phyloP scores from a whole-genome alignment of 257 asterid species.

The Solanum tarapatanum region DNA sequence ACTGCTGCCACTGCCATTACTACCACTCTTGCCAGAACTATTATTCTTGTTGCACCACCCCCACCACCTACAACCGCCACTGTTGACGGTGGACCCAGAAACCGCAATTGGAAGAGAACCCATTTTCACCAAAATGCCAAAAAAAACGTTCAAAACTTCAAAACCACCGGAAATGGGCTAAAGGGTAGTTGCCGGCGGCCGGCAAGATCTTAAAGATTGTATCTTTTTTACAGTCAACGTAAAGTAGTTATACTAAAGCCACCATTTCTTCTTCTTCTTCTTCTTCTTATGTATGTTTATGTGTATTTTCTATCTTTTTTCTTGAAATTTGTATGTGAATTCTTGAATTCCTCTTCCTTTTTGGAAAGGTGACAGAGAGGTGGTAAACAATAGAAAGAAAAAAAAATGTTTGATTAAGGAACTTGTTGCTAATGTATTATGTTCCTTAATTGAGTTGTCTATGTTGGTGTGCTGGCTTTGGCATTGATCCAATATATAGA shows the following conservation, averaged over 20 bases:
- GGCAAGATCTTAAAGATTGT: not conserved
- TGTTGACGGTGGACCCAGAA: not conserved
- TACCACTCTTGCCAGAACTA: not conserved
- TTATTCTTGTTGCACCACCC: not conserved
- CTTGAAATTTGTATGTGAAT: not conserved
- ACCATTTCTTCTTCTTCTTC: not conserved
- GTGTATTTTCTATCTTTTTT: not conserved
- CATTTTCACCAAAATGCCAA: not conserved
- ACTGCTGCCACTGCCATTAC: not conserved
- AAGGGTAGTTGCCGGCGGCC: not conserved
- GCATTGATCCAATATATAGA: not conserved
- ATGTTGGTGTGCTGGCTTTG: not conserved
- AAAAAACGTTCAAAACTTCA: not conserved
- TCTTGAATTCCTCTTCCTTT: not conserved
- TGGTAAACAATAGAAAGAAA: not conserved
- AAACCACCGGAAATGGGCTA: not conserved
- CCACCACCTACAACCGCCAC: constrained; percentile 7
- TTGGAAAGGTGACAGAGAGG: not conserved
- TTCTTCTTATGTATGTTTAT: not conserved
- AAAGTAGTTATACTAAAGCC: not conserved
- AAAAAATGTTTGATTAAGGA: not conserved
- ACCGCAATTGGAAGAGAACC: constrained; percentile 19
- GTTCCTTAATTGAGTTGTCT: constrained; percentile 1
- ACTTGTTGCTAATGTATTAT: not conserved
- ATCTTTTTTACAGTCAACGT: not conserved